These are phyloP conservation scores for Boletus fagicola DNA, from an alignment of 768 basidiomycete species.

Conservation along the genomic window DNA sequence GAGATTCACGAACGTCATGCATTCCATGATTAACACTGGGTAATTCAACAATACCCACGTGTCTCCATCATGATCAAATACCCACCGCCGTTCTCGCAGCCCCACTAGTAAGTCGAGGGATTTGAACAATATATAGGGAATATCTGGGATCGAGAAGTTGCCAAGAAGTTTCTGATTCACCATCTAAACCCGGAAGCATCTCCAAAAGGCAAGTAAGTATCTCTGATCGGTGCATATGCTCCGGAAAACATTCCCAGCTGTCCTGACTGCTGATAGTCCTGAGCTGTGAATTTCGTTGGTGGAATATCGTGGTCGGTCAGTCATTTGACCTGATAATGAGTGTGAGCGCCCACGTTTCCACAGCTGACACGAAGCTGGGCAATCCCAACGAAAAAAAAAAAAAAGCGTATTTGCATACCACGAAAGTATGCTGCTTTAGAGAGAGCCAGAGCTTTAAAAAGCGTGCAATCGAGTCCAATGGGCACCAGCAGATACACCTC, in stretches of 20 bases:
- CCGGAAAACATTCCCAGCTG: background rate
- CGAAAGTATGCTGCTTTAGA: background rate
- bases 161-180: background rate
- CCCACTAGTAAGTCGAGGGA: background rate
- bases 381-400: background rate
- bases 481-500: background rate
- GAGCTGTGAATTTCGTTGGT: background rate
- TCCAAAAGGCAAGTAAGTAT: background rate
- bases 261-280: too few species aligned
- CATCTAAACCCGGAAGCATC: background rate
- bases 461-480: background rate
- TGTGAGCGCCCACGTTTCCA: background rate
- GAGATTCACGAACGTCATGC: background rate
- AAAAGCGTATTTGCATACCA: background rate
- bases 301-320: background rate
- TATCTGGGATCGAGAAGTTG: background rate
- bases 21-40: background rate
- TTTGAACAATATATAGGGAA: background rate
- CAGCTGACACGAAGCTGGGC: background rate
- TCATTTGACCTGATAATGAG: background rate
- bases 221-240: background rate
- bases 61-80: background rate
- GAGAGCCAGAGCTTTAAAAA: slow-evolving; percentile 1
- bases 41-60: background rate
- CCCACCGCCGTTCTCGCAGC: background rate